Base-by-base conservation (phyloP, 495 filamentous ascomycete genomes). In the Penicillium waksmanii region DNA sequence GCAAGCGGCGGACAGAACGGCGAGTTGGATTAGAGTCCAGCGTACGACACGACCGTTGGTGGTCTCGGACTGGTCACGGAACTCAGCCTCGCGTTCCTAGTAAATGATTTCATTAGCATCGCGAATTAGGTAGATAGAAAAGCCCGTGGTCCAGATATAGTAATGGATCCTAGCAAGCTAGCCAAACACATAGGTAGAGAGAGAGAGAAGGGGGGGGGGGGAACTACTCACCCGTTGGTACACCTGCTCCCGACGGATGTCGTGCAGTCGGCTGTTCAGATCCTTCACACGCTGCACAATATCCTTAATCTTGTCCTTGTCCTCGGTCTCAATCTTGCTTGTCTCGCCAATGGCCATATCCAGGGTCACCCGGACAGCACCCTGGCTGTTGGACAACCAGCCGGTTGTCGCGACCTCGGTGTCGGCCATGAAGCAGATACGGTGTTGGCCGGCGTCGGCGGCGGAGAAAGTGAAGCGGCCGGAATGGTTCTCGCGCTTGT, bases 401-500 rank as follows among this genome's bases (percentile, higher is more conserved):
- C 85, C 87, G 46, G 79, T 73, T 1, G 77, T 78, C 36, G 83
- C 80, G 51, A 79, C 81, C 25, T 81, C 78, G 56, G 87, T 88
- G 35, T 88, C 86, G 9, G 93, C 91, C 25, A 87, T 91, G 76
- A 98, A 93, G 82, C 95, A 98, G 73, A 98, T 86, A 66, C 86
- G 87, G 85, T 98, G 95, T 73, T 96, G 90, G 70, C 95, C 95
- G 3, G 90, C 85, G 68, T 97, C 96, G 62, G 92, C 91, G 40
- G 96, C 92, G 55, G 86, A 93, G 87, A 98, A 98, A 62, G 95
- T 97, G 83, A 98, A 97, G 67, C 89, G 89, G 61, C 95, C 96
- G 36, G 84, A 77, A 56, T 84, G 68, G 42, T 82, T 76, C 63
- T 92, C 92, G 63, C 88, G 87, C 77, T 96, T 92, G 60, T 87